Evolutionary conservation across 1,284 basidiomycete genomes (phyloP).

Genomic region (Ustilago cynodontis): DNA sequence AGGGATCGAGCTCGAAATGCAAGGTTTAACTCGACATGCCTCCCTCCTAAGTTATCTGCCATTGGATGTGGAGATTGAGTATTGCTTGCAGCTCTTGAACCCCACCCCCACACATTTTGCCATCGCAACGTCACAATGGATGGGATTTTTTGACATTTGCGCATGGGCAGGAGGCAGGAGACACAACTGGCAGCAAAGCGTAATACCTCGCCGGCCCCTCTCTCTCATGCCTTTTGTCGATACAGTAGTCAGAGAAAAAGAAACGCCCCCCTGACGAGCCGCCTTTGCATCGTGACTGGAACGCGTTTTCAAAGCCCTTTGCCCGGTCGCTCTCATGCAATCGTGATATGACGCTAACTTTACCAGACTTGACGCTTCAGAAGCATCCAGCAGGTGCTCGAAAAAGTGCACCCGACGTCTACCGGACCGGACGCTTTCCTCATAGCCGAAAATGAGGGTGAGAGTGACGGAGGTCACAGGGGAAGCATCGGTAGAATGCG

Average conservation of each 20-base stretch:
- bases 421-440: not conserved
- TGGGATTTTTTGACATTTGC: not conserved
- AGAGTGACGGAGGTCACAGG: not conserved
- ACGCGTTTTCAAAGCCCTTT: slow-evolving; percentile 4
- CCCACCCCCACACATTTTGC: not conserved
- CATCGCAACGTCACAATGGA: not conserved
- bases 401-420: too few relatives aligned
- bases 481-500: slow-evolving; percentile 17
- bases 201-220: too few relatives aligned
- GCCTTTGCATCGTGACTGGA: slow-evolving; percentile 22
- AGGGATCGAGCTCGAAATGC: not conserved
- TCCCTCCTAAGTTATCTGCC: slow-evolving; percentile 4
- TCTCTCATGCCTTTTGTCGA: too few relatives aligned
- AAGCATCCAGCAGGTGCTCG: too few relatives aligned
- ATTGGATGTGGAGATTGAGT: not conserved
- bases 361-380: too few relatives aligned
- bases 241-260: too few relatives aligned
- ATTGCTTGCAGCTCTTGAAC: slow-evolving; percentile 6
- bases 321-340: not conserved
- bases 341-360: too few relatives aligned
- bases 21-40: not conserved
- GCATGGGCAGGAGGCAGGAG: not conserved
- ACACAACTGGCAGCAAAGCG: not conserved
- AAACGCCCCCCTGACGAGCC: not conserved
- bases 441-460: not conserved